Percentiles rank a stretch among this genome's conserved stretches.
Evolutionary conservation across 352 stramenopile genomes (phyloP).

Genomic region (Globisporangium solare): DNA sequence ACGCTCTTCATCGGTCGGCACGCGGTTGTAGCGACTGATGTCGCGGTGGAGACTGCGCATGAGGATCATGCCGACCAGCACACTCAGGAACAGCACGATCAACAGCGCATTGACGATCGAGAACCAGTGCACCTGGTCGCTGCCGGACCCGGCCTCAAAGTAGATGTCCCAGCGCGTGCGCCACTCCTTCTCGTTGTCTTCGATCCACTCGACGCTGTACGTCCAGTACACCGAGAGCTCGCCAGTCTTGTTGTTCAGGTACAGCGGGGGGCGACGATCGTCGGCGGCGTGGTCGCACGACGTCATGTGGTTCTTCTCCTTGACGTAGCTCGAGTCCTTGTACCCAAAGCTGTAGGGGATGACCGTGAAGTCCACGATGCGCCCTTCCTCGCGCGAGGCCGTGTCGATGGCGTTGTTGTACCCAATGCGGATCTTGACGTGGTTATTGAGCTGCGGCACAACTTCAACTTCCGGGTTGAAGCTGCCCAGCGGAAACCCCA

Average conservation of each 20-base stretch:
- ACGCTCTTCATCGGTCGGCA: slow-evolving; percentile 94
- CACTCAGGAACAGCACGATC: slow-evolving; percentile 98
- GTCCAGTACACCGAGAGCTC: slow-evolving; percentile 91
- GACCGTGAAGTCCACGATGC: slow-evolving; percentile 98
- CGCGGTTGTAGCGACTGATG: slow-evolving; percentile 97
- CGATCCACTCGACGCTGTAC: slow-evolving; percentile 98
- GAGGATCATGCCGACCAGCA: slow-evolving; percentile 99
- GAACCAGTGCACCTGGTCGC: slow-evolving; percentile 99
- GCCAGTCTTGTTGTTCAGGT: slow-evolving; percentile 77
- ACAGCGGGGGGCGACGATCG: slow-evolving; percentile 62
- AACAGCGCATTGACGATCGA: slow-evolving; percentile 99
- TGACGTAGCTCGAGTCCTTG: slow-evolving; percentile 59
- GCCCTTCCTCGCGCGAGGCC: slow-evolving; percentile 77
- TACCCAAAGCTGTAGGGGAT: slow-evolving; percentile 97
- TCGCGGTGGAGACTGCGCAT: slow-evolving; percentile 97
- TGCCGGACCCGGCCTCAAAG: slow-evolving; percentile 87
- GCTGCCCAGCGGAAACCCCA: slow-evolving; percentile 87
- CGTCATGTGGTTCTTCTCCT: slow-evolving; percentile 68
- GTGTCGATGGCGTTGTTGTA: slow-evolving; percentile 92
- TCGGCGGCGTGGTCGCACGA: slow-evolving; percentile 68
- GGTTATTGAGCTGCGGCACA: slow-evolving; percentile 95
- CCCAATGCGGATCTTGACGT: slow-evolving; percentile 98
- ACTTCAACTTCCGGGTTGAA: slow-evolving; percentile 90
- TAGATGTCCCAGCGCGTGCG: slow-evolving; percentile 99
- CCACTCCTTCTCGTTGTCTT: slow-evolving; percentile 95